Evolutionary conservation across 106 monocot genomes (phyloP).

Genomic region (Allium sativum): DNA sequence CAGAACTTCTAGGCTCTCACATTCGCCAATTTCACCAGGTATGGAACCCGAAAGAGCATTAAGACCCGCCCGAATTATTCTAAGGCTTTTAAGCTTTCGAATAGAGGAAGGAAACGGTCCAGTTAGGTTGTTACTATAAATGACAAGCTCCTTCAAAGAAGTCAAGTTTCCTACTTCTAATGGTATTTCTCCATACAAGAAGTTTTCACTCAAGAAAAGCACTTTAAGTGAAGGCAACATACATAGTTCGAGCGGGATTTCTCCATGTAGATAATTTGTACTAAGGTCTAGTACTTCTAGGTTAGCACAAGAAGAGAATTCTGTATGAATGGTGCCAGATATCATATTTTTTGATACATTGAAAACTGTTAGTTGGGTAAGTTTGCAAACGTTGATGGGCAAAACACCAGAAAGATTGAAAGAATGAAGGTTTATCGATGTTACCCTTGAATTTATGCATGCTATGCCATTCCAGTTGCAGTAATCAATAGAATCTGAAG

Average conservation of each 20-base stretch:
- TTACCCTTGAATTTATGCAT: conserved; percentile 31
- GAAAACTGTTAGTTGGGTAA: conserved; percentile 25
- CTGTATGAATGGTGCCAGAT: conserved; percentile 37
- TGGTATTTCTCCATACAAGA: conserved; percentile 52
- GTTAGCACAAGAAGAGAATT: conserved; percentile 22
- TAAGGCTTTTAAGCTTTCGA: conserved; percentile 27
- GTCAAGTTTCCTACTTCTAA: conserved; percentile 32
- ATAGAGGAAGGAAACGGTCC: conserved; percentile 57
- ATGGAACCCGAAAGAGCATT: conserved; percentile 54
- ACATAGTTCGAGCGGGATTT: conserved; percentile 42
- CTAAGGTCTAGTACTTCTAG: conserved; percentile 62
- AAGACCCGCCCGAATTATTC: conserved; percentile 59
- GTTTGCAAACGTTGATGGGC: conserved; percentile 34
- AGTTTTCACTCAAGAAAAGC: conserved; percentile 76
- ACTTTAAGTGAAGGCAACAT: conserved; percentile 20
- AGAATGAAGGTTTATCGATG: conserved; percentile 36
- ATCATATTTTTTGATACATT: conserved; percentile 52
- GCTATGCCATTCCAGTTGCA: conserved; percentile 57
- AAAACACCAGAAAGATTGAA: conserved; percentile 62
- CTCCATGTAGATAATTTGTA: conserved; percentile 50
- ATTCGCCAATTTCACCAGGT: conserved; percentile 48
- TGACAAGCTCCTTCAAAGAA: conserved; percentile 54
- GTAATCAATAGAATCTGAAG: conserved; percentile 13
- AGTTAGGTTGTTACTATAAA: conserved; percentile 81
- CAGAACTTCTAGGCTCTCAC: conserved; percentile 44